These are phyloP conservation scores for Vaccinium darrowii DNA, from an alignment of 148 eudicot genomes.

Conservation along the genomic window DNA sequence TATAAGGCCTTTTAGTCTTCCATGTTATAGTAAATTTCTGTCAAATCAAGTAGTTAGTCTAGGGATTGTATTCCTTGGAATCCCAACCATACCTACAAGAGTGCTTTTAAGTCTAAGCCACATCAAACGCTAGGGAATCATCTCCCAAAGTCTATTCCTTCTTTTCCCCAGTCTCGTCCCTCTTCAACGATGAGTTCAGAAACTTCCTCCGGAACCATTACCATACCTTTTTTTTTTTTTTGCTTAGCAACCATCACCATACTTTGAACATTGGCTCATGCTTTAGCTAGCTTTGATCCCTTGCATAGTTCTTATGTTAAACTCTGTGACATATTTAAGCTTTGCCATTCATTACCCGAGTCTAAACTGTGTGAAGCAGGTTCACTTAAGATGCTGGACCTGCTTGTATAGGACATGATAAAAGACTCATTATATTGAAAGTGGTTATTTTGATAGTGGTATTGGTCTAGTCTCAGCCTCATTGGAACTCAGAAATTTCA, in stretches of 20 bases:
- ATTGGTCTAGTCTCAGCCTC: neutral
- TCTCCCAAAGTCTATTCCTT: neutral
- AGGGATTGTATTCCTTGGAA: neutral
- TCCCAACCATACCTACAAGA: neutral
- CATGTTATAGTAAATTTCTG: neutral
- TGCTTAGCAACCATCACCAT: no score
- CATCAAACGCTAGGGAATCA: neutral
- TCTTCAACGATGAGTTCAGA: neutral
- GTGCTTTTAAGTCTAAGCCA: neutral
- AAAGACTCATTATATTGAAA: neutral
- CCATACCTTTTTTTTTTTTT: neutral
- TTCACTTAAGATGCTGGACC: neutral
- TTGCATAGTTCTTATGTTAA: neutral
- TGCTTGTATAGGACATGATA: neutral
- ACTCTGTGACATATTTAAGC: neutral
- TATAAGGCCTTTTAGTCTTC: no score
- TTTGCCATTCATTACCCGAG: neutral
- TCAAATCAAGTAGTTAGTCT: neutral
- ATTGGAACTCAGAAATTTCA: neutral
- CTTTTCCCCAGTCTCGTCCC: neutral
- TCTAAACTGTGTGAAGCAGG: neutral
- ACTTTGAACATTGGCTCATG: no score
- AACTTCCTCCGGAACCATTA: neutral
- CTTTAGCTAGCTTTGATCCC: neutral
- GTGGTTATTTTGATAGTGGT: neutral